Percentiles rank a stretch among this genome's conserved stretches.
Evolutionary conservation across 345 rosid genomes (phyloP).

Genomic region (Sonneratia caseolaris): DNA sequence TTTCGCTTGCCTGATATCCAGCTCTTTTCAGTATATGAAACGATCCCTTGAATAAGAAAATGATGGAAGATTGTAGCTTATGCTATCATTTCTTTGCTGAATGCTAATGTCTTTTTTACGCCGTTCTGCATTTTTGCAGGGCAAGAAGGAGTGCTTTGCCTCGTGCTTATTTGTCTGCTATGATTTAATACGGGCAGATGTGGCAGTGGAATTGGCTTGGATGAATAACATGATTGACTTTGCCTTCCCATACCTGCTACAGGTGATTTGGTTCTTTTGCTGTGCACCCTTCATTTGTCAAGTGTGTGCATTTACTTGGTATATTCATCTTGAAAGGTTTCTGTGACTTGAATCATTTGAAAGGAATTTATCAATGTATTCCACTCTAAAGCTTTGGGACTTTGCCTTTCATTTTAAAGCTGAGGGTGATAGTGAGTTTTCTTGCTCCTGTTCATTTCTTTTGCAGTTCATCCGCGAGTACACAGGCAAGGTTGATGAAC

Average conservation of each 20-base stretch:
- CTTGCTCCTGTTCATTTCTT: not conserved
- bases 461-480: constrained; percentile 72
- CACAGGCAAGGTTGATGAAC: constrained; percentile 76
- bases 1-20: not conserved
- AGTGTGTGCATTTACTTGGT: not conserved
- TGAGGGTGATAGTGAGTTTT: not conserved
- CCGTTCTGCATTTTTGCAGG: constrained; percentile 16
- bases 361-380: not conserved
- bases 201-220: constrained; percentile 43
- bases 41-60: not conserved
- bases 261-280: constrained; percentile 7
- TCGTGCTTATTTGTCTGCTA: constrained; percentile 44
- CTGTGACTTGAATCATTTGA: not conserved
- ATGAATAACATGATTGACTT: constrained; percentile 40
- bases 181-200: constrained; percentile 35
- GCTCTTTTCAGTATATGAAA: not conserved
- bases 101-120: not conserved
- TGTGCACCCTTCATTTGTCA: not conserved
- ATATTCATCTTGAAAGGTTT: not conserved
- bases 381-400: not conserved
- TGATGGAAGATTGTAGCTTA: not conserved
- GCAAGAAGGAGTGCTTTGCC: constrained; percentile 44
- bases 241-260: constrained; percentile 35
- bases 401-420: not conserved
- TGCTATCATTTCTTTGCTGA: not conserved